Percentiles rank a stretch among this genome's conserved stretches.
Conservation (phyloP, 352 stramenopile species). For the Phytophthora crassamura region DNA sequence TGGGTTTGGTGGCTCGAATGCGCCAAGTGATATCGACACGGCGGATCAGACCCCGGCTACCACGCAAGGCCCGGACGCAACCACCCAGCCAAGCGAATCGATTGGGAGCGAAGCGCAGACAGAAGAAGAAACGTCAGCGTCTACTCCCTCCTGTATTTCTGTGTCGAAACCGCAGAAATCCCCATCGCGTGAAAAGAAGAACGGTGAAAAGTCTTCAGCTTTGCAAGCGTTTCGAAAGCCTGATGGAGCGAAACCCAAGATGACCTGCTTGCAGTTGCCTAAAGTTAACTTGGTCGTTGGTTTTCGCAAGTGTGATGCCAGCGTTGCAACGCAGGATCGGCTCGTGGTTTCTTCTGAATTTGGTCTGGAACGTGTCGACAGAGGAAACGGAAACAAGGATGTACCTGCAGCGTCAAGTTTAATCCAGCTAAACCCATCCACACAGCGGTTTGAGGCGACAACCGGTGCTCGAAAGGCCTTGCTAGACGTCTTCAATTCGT, state of each 20-base stretch:
- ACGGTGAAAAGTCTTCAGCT: constrained; percentile 2
- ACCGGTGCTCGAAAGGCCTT: constrained; percentile 33
- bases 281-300: constrained; percentile 56
- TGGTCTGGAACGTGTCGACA: constrained; percentile 32
- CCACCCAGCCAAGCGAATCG: constrained; percentile 12
- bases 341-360: constrained; percentile 41
- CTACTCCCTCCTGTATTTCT: constrained; percentile 8
- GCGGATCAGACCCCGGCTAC: constrained; percentile 9
- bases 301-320: constrained; percentile 48
- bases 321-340: constrained; percentile 26
- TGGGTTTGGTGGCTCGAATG: constrained; percentile 14
- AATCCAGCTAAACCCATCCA: constrained; percentile 24
- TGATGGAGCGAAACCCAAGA: constrained; percentile 39
- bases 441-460: constrained; percentile 36
- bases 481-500: constrained; percentile 53
- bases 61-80: constrained; percentile 6
- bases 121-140: constrained; percentile 21
- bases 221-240: constrained; percentile 33
- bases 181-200: constrained; percentile 13
- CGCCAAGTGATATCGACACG: constrained; percentile 17
- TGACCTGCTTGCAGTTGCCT: constrained; percentile 43
- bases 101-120: constrained; percentile 33
- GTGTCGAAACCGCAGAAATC: constrained; percentile 5
- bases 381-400: constrained; percentile 15
- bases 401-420: constrained; percentile 19